These are phyloP conservation scores for Aphelidium insulamus DNA, from an alignment of 371 early-diverging fungal species.

Conservation along the genomic window DNA sequence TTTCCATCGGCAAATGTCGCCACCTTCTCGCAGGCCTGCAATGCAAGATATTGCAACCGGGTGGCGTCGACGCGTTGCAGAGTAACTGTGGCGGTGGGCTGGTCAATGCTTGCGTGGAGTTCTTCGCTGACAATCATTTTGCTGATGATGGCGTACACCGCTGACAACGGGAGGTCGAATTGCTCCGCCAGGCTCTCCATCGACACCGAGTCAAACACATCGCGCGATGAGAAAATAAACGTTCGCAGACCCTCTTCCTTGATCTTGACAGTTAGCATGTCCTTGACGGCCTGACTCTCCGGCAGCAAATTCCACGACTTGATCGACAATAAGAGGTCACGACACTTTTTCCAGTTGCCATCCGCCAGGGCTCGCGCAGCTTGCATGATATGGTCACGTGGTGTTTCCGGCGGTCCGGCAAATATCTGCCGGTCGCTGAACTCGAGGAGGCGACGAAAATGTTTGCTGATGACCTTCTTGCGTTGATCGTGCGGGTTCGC, in stretches of 20 bases:
- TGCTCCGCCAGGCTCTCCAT: constrained; percentile 52
- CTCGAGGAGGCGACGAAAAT: constrained; percentile 82
- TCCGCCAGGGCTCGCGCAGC: constrained; percentile 73
- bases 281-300: constrained; percentile 49
- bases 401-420: constrained; percentile 89
- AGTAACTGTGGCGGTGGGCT: constrained; percentile 49
- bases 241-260: constrained; percentile 90
- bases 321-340: constrained; percentile 58
- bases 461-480: constrained; percentile 65
- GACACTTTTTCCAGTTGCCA: constrained; percentile 80
- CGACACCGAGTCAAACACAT: constrained; percentile 66
- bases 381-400: constrained; percentile 91
- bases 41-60: constrained; percentile 59
- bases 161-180: constrained; percentile 51
- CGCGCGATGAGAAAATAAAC: constrained; percentile 72
- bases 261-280: constrained; percentile 68
- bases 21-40: constrained; percentile 73
- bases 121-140: constrained; percentile 87
- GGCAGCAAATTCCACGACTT: constrained; percentile 91
- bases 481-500: constrained; percentile 30
- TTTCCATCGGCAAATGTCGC: constrained; percentile 66
- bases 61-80: constrained; percentile 62
- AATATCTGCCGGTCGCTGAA: constrained; percentile 86
- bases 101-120: constrained; percentile 55
- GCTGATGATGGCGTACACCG: constrained; percentile 50